Percentiles rank a stretch among this genome's conserved stretches.
Evolutionary conservation across 148 eudicot species (phyloP).

Genomic region (Rhododendron ovatum): DNA sequence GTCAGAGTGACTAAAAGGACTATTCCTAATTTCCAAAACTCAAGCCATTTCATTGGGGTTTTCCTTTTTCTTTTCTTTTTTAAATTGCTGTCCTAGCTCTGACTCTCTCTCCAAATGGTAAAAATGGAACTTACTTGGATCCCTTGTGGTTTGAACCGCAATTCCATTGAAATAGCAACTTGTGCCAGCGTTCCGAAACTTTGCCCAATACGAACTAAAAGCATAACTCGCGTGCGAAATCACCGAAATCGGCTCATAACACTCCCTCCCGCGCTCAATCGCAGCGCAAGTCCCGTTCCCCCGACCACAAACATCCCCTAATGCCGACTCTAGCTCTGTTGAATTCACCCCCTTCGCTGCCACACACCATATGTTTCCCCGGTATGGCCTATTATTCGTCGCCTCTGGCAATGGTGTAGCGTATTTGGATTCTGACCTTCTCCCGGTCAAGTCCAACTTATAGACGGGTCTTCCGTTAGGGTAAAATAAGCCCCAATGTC

Average conservation of each 20-base stretch:
- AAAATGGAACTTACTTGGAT: slow-evolving; percentile 55
- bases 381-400: slow-evolving; percentile 29
- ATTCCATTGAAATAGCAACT: slow-evolving; percentile 64
- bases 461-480: slow-evolving; percentile 43
- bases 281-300: slow-evolving; percentile 53
- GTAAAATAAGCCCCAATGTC: slow-evolving; percentile 63
- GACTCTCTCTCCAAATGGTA: neutral
- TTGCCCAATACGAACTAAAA: slow-evolving; percentile 74
- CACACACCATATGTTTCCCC: slow-evolving; percentile 75
- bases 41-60: neutral
- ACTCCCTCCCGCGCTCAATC: slow-evolving; percentile 48
- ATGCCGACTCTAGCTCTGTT: slow-evolving; percentile 26
- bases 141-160: slow-evolving; percentile 50
- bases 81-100: neutral
- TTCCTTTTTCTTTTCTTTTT: too few relatives aligned
- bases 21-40: too few relatives aligned
- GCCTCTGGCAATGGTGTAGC: slow-evolving; percentile 24
- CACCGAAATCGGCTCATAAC: slow-evolving; percentile 57
- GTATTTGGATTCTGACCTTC: slow-evolving; percentile 2
- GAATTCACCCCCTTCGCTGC: slow-evolving; percentile 22
- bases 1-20: too few relatives aligned
- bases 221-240: slow-evolving; percentile 63
- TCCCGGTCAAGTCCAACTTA: slow-evolving; percentile 45
- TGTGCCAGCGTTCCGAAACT: slow-evolving; percentile 37
- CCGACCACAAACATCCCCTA: slow-evolving; percentile 30